Conservation (phyloP, 1,139 yeast species). For the Yamadazyma triangularis region DNA sequence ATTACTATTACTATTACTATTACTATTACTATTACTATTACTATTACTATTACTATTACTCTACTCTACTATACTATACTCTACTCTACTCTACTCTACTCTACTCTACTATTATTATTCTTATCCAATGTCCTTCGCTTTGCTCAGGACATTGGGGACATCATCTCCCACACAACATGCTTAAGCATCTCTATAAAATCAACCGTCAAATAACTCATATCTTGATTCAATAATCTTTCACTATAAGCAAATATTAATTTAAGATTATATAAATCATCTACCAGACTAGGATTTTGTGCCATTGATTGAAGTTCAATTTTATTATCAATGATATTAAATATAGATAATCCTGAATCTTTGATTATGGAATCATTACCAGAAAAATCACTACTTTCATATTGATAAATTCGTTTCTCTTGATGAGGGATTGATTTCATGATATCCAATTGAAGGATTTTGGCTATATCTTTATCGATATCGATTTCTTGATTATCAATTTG, state of each 20-base stretch:
- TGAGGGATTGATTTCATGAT: conserved; percentile 21
- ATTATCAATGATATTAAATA: conserved; percentile 51
- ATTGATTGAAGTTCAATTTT: conserved; percentile 48
- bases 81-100: too few species aligned
- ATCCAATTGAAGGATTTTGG: conserved; percentile 15
- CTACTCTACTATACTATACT: too few species aligned
- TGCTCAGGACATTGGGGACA: too few species aligned
- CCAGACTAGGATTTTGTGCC: conserved; percentile 38
- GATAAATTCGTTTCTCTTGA: conserved; percentile 33
- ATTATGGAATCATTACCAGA: conserved; percentile 13
- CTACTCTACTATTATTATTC: too few species aligned
- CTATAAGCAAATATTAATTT: conserved; percentile 60
- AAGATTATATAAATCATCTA: conserved; percentile 66
- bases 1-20: too few species aligned
- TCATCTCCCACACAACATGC: conserved; percentile 41
- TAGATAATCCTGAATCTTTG: conserved; percentile 22
- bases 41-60: too few species aligned
- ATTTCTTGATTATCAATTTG: conserved; percentile 29
- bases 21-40: too few species aligned
- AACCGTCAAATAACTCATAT: conserved; percentile 37
- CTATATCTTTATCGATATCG: conserved; percentile 20
- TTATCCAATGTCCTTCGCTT: too few species aligned
- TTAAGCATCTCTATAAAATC: conserved; percentile 52
- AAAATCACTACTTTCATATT: conserved; percentile 22
- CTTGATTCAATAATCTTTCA: conserved; percentile 33